phyloP scores from a whole-genome alignment of 169 alveolate species.

The Theileria annulata region DNA sequence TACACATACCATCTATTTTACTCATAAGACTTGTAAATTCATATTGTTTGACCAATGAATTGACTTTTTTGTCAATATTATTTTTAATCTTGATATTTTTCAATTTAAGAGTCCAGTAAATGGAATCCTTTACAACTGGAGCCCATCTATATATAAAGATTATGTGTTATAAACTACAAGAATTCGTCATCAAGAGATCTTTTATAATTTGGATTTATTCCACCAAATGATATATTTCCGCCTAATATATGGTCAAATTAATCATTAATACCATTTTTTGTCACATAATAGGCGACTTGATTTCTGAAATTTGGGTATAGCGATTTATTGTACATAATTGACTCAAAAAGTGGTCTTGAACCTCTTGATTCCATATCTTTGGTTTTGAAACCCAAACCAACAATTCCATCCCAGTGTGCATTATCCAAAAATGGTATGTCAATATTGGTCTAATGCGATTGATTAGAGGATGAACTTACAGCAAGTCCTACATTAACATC shows the following conservation, averaged over 20 bases:
- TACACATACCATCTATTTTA: neutral
- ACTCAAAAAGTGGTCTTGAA: slow-evolving; percentile 64
- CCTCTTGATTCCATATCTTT: slow-evolving; percentile 71
- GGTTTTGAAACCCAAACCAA: slow-evolving; percentile 76
- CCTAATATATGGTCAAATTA: slow-evolving; percentile 30
- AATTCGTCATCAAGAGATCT: slow-evolving; percentile 70
- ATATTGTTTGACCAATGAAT: neutral
- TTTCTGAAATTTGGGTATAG: slow-evolving; percentile 46
- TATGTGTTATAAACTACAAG: slow-evolving; percentile 2
- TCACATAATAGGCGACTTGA: slow-evolving; percentile 61
- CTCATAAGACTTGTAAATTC: neutral
- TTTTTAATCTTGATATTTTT: slow-evolving; percentile 21
- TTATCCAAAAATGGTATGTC: slow-evolving; percentile 46
- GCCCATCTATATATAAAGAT: slow-evolving; percentile 35
- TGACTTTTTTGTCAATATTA: neutral
- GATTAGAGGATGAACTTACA: neutral
- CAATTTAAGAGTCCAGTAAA: slow-evolving; percentile 56
- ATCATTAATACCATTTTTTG: slow-evolving; percentile 34
- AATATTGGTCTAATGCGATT: slow-evolving; percentile 11
- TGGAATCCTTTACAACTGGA: slow-evolving; percentile 29
- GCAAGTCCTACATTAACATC: slow-evolving; percentile 63
- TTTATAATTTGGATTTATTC: slow-evolving; percentile 68
- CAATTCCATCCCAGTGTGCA: slow-evolving; percentile 74
- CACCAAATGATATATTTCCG: slow-evolving; percentile 76
- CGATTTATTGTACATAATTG: slow-evolving; percentile 26